Conservation (phyloP, 2,329 filamentous ascomycete species). For the Cytospora piceae region DNA sequence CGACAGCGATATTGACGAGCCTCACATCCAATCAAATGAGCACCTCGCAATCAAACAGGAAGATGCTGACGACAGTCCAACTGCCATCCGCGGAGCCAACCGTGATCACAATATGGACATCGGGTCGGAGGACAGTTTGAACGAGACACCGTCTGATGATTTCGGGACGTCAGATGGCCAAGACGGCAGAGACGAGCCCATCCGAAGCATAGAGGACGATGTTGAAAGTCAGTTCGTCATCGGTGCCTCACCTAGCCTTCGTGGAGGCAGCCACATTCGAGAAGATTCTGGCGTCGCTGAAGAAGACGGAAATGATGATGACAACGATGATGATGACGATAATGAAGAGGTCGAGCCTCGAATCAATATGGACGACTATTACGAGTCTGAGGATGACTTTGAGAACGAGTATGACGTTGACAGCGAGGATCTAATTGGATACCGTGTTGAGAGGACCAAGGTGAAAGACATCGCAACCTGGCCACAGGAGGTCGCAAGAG, state of each 20-base stretch:
- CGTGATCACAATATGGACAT: not conserved
- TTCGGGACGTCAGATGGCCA: not conserved
- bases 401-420: slow-evolving; percentile 25
- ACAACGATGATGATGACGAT: slow-evolving; percentile 8
- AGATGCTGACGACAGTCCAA: not conserved
- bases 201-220: slow-evolving; percentile 49
- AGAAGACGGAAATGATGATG: not conserved
- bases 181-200: slow-evolving; percentile 45
- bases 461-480: slow-evolving; percentile 35
- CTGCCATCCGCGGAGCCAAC: not conserved
- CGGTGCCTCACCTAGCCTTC: slow-evolving; percentile 12
- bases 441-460: slow-evolving; percentile 25
- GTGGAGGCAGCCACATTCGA: slow-evolving; percentile 33
- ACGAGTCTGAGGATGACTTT: slow-evolving; percentile 18
- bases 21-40: not conserved
- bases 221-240: slow-evolving; percentile 1
- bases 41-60: slow-evolving; percentile 24
- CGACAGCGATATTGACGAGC: not conserved
- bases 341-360: not conserved
- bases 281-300: slow-evolving; percentile 38
- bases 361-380: slow-evolving; percentile 8
- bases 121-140: slow-evolving; percentile 1
- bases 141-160: not conserved
- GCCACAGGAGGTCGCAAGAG: slow-evolving; percentile 39
- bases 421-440: slow-evolving; percentile 10